Evolutionary conservation across 208 protist species (phyloP).

Genomic region (Polymyxa betae): DNA sequence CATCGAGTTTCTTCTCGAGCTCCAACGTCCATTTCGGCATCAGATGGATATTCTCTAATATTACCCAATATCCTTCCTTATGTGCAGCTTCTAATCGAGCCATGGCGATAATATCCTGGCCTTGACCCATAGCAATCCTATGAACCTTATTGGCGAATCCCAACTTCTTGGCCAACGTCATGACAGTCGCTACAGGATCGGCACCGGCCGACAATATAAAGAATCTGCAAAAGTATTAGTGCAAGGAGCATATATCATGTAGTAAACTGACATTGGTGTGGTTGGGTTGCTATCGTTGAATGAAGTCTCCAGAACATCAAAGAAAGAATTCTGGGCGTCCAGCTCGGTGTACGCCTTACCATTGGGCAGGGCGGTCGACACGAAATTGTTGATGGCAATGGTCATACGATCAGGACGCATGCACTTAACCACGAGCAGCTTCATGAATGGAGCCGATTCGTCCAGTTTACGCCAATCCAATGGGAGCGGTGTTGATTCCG

Average conservation of each 20-base stretch:
- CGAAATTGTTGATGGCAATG: conserved; percentile 81
- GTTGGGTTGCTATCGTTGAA: conserved; percentile 88
- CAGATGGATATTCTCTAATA: conserved; percentile 98
- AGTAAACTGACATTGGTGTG: conserved; percentile 92
- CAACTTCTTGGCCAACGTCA: conserved; percentile 88
- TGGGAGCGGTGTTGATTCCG: conserved; percentile 78
- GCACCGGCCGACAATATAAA: conserved; percentile 98
- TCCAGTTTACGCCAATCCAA: conserved; percentile 87
- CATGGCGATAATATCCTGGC: conserved; percentile 95
- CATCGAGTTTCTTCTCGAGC: conserved; percentile 93
- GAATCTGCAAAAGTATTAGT: too few relatives aligned
- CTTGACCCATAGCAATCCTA: conserved; percentile 96
- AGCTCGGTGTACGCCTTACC: conserved; percentile 29
- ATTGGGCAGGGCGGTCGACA: neutral
- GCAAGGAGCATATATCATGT: too few relatives aligned
- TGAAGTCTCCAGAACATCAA: conserved; percentile 87
- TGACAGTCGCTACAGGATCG: conserved; percentile 88
- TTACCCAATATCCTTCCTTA: conserved; percentile 83
- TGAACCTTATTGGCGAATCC: conserved; percentile 90
- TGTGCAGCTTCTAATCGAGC: conserved; percentile 80
- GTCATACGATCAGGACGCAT: conserved; percentile 92
- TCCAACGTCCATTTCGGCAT: conserved; percentile 91
- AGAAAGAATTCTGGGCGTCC: conserved; percentile 75
- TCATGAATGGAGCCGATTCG: conserved; percentile 80
- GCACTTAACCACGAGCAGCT: conserved; percentile 88